Evolutionary conservation across 2,329 filamentous ascomycete genomes (phyloP).

Genomic region (Hymenoscyphus infarciens): DNA sequence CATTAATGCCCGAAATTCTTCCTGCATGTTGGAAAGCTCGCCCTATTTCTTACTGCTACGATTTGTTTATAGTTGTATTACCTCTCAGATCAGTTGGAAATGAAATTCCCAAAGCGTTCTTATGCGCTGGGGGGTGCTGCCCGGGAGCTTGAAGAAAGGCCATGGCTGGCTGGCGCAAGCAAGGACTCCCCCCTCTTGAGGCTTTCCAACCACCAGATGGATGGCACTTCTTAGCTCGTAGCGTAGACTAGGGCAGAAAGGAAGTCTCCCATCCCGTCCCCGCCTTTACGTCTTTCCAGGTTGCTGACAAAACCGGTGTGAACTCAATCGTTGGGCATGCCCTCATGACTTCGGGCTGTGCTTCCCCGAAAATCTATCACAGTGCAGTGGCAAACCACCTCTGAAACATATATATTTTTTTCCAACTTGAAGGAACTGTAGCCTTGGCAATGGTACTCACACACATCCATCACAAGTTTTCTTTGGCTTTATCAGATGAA

Average conservation of each 20-base stretch:
- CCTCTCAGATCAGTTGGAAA: too few relatives aligned
- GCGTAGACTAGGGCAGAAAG: not conserved
- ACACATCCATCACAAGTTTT: not conserved
- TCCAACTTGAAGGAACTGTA: not conserved
- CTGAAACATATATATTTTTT: constrained; percentile 1
- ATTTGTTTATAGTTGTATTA: too few relatives aligned
- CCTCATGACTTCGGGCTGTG: not conserved
- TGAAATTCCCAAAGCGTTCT: not conserved
- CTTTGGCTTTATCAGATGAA: not conserved
- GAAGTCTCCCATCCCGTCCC: not conserved
- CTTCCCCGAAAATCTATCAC: not conserved
- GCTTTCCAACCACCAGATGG: not conserved
- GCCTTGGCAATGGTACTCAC: constrained; percentile 1
- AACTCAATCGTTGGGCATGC: not conserved
- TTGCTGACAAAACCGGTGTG: not conserved
- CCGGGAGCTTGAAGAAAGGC: not conserved
- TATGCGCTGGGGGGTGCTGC: not conserved
- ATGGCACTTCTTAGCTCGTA: not conserved
- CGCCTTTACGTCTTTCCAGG: not conserved
- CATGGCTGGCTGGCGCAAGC: not conserved
- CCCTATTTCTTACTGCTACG: too few relatives aligned
- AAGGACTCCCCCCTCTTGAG: not conserved
- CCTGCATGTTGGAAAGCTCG: too few relatives aligned
- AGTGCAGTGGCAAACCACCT: not conserved
- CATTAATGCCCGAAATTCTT: too few relatives aligned